A percentile compares a stretch with the other conserved stretches of the same genome.
Conservation (phyloP, 2,329 filamentous ascomycete species). For the Penicillium sp. region DNA sequence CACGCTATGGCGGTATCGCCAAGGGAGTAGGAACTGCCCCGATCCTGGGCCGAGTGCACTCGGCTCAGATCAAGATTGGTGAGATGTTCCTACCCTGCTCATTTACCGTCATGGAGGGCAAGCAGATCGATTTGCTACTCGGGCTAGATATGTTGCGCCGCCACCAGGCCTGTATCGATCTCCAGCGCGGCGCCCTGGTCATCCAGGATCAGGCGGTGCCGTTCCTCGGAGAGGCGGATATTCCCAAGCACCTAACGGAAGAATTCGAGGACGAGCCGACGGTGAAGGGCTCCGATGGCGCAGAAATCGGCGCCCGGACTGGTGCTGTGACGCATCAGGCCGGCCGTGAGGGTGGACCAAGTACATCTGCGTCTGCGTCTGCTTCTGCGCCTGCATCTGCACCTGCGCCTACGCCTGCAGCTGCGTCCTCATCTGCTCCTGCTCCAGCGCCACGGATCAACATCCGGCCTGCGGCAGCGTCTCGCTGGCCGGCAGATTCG, state of each 20-base stretch:
- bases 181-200: slow-evolving; percentile 79
- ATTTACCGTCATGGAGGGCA: slow-evolving; percentile 99
- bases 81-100: slow-evolving; percentile 85
- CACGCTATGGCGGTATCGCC: slow-evolving; percentile 87
- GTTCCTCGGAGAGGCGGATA: slow-evolving; percentile 90
- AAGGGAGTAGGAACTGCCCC: slow-evolving; percentile 91
- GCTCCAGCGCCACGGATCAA: slow-evolving; percentile 30
- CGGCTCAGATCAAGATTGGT: slow-evolving; percentile 92
- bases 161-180: slow-evolving; percentile 90
- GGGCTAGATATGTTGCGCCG: slow-evolving; percentile 97
- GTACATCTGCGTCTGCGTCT: background rate
- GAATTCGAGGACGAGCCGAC: slow-evolving; percentile 79
- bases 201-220: slow-evolving; percentile 87
- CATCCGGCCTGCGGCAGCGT: slow-evolving; percentile 33
- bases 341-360: background rate
- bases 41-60: slow-evolving; percentile 93
- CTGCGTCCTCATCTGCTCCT: slow-evolving; percentile 17
- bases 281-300: slow-evolving; percentile 83
- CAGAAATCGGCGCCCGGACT: slow-evolving; percentile 79
- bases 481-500: slow-evolving; percentile 61
- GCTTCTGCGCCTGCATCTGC: background rate
- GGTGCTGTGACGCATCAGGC: slow-evolving; percentile 63
- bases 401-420: slow-evolving; percentile 15
- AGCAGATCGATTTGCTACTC: slow-evolving; percentile 89
- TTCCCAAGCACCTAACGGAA: slow-evolving; percentile 78